Conservation (phyloP, 2,329 filamentous ascomycete species). For the Ceratocystis cubensis region DNA sequence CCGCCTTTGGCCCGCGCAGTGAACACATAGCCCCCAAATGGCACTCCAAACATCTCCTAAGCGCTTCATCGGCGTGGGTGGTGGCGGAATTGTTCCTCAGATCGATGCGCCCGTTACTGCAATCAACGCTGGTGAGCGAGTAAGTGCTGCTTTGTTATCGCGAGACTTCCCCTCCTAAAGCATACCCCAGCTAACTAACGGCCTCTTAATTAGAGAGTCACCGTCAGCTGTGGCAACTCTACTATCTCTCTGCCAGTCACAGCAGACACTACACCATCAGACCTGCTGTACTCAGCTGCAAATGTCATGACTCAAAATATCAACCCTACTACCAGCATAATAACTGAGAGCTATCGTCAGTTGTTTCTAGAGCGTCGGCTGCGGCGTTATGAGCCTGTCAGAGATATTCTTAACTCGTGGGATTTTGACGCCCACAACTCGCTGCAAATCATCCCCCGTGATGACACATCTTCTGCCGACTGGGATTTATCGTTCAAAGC, state of each 20-base stretch:
- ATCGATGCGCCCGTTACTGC: slow-evolving; percentile 70
- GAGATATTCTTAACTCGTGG: slow-evolving; percentile 89
- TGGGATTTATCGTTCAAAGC: slow-evolving; percentile 51
- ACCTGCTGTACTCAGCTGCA: slow-evolving; percentile 58
- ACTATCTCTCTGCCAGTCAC: slow-evolving; percentile 60
- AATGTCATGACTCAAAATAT: slow-evolving; percentile 52
- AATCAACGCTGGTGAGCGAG: slow-evolving; percentile 65
- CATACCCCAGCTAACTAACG: slow-evolving; percentile 8
- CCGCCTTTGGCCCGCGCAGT: slow-evolving; percentile 20
- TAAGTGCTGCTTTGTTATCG: slow-evolving; percentile 32
- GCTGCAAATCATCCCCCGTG: slow-evolving; percentile 50
- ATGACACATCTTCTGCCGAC: slow-evolving; percentile 42
- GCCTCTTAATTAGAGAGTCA: slow-evolving; percentile 43
- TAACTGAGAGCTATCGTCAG: slow-evolving; percentile 63
- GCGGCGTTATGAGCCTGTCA: slow-evolving; percentile 72
- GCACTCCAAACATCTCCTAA: slow-evolving; percentile 22
- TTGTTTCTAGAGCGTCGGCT: slow-evolving; percentile 72
- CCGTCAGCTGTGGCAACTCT: slow-evolving; percentile 58
- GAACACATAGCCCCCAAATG: slow-evolving; percentile 22
- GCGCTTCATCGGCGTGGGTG: slow-evolving; percentile 34
- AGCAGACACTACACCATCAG: slow-evolving; percentile 58
- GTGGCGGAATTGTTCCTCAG: slow-evolving; percentile 36
- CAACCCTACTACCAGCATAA: slow-evolving; percentile 50
- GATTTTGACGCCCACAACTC: slow-evolving; percentile 66
- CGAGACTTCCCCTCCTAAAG: not conserved